A percentile compares a stretch with the other conserved stretches of the same genome.
These are phyloP conservation scores for Allantophomopsis lycopodina DNA, from an alignment of 2,329 filamentous ascomycete species.

Conservation along the genomic window DNA sequence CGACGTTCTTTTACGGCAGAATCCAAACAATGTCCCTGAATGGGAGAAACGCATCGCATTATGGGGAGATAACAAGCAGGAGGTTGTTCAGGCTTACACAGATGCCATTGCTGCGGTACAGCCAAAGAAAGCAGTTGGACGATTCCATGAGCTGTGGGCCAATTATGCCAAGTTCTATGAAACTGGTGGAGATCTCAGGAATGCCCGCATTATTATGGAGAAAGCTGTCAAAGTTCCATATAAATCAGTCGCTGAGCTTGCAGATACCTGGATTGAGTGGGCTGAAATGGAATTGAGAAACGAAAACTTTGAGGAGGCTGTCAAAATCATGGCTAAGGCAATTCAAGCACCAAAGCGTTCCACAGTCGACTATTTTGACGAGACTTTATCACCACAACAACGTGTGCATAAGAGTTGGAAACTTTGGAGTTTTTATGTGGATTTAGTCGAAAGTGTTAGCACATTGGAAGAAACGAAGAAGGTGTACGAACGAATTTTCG, in stretches of 20 bases:
- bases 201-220: conserved; percentile 85
- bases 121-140: conserved; percentile 85
- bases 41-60: conserved; percentile 96
- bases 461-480: conserved; percentile 84
- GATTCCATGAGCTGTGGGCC: conserved; percentile 89
- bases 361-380: conserved; percentile 99
- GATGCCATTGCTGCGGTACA: conserved; percentile 86
- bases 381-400: conserved; percentile 85
- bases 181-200: conserved; percentile 67
- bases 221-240: conserved; percentile 97
- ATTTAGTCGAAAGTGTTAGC: conserved; percentile 88
- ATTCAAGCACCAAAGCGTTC: conserved; percentile 94
- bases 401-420: conserved; percentile 99
- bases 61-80: conserved; percentile 85
- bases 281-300: conserved; percentile 94
- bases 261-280: conserved; percentile 99
- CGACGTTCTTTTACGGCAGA: conserved; percentile 87
- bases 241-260: conserved; percentile 92
- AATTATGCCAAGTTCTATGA: conserved; percentile 98
- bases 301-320: conserved; percentile 89
- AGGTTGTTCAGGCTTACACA: conserved; percentile 89
- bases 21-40: conserved; percentile 89
- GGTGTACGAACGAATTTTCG: conserved; percentile 95
- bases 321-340: conserved; percentile 93
- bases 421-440: conserved; percentile 97